Conservation (phyloP, 257 asterid genomes). For the Nicotiana tabacum region DNA sequence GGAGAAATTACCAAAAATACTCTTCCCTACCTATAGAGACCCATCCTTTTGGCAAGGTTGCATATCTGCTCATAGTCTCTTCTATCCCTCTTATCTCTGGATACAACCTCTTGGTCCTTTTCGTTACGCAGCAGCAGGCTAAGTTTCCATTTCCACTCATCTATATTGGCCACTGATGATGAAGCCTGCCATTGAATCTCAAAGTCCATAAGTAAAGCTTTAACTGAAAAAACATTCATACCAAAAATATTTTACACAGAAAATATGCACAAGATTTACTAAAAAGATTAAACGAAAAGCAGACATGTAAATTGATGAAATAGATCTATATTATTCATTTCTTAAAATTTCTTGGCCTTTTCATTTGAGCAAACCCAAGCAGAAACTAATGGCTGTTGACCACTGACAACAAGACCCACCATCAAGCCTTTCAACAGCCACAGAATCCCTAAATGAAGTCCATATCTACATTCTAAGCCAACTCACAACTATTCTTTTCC, state of each 20-base stretch:
- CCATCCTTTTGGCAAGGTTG: conserved; percentile 86
- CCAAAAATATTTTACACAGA: background rate
- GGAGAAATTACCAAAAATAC: background rate
- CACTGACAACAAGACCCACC: background rate
- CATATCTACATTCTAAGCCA: background rate
- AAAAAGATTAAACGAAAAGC: background rate
- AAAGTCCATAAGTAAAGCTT: conserved; percentile 3
- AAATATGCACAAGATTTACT: background rate
- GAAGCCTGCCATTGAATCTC: conserved; percentile 55
- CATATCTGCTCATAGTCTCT: conserved; percentile 92
- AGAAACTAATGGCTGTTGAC: background rate
- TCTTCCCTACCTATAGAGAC: conserved; percentile 65
- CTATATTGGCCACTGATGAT: conserved; percentile 92
- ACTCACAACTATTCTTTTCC: background rate
- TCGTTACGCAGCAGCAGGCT: conserved; percentile 69
- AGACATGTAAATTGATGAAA: background rate
- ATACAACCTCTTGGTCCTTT: conserved; percentile 71
- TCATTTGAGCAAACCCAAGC: background rate
- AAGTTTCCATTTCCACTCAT: conserved; percentile 99
- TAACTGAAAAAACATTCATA: background rate
- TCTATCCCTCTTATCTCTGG: conserved; percentile 88
- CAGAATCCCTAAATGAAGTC: background rate
- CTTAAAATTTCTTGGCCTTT: background rate
- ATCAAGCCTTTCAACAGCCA: conserved; percentile 1
- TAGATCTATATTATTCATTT: background rate